phyloP scores from a whole-genome alignment of 2,329 filamentous ascomycete genomes.

The Monilinia polystroma region DNA sequence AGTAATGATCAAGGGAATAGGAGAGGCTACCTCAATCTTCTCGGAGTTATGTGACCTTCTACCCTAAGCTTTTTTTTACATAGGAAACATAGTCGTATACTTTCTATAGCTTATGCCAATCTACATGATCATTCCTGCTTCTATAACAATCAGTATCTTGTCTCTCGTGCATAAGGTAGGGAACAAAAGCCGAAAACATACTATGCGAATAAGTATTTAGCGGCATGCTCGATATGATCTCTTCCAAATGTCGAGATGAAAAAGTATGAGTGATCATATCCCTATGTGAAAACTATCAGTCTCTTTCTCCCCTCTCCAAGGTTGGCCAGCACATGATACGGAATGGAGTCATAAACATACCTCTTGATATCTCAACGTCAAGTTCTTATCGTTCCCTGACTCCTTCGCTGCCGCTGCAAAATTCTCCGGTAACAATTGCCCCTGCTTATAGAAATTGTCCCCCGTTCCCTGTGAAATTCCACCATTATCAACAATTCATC shows the following conservation, averaged over 20 bases:
- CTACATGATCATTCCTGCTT: slow-evolving; percentile 14
- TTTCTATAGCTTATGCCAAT: slow-evolving; percentile 15
- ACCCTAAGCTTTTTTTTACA: not conserved
- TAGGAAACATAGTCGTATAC: not conserved
- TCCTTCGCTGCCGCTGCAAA: slow-evolving; percentile 77
- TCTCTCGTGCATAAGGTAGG: not conserved
- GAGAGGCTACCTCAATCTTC: not conserved
- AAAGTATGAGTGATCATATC: slow-evolving; percentile 96
- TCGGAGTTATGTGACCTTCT: not conserved
- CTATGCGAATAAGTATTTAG: slow-evolving; percentile 26
- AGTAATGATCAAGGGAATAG: not conserved
- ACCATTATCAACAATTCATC: not conserved
- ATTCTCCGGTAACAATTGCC: slow-evolving; percentile 92
- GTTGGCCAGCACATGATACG: too few species aligned
- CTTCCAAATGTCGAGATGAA: slow-evolving; percentile 90
- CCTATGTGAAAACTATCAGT: slow-evolving; percentile 46
- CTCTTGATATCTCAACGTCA: slow-evolving; percentile 80
- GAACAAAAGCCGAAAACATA: slow-evolving; percentile 1
- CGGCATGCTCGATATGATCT: slow-evolving; percentile 25
- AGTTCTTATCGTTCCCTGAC: slow-evolving; percentile 65
- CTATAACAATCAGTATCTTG: slow-evolving; percentile 17
- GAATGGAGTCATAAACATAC: slow-evolving; percentile 44
- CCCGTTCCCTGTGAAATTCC: slow-evolving; percentile 67
- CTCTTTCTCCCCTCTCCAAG: not conserved
- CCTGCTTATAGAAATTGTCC: slow-evolving; percentile 95